phyloP scores from a whole-genome alignment of 345 rosid genomes.

The Acer negundo region DNA sequence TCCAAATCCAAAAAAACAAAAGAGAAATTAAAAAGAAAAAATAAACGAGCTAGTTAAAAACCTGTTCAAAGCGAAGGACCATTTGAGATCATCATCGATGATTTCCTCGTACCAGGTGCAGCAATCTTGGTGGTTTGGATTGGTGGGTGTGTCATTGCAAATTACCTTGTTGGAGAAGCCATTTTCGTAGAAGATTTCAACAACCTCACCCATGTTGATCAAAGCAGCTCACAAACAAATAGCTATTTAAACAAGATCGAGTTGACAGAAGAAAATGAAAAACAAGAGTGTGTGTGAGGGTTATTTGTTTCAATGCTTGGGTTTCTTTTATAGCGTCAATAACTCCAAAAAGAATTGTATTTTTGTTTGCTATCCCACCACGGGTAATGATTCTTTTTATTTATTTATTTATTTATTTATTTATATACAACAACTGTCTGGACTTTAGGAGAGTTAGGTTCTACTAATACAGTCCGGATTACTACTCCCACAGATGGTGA shows the following conservation, averaged over 20 bases:
- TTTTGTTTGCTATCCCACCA: too few relatives aligned
- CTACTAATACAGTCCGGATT: too few relatives aligned
- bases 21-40: background rate
- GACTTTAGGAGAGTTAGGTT: too few relatives aligned
- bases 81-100: conserved; percentile 85
- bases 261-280: background rate
- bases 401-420: too few relatives aligned
- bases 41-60: conserved; percentile 10
- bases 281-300: background rate
- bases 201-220: conserved; percentile 68
- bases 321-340: background rate
- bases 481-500: too few relatives aligned
- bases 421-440: too few relatives aligned
- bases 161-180: conserved; percentile 50
- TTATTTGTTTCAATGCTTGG: background rate
- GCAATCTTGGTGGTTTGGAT: conserved; percentile 38
- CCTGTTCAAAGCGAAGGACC: conserved; percentile 96
- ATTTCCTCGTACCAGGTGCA: conserved; percentile 76
- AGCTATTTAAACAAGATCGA: background rate
- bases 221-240: background rate
- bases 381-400: conserved; percentile 28
- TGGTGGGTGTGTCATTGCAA: conserved; percentile 37
- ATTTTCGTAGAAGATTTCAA: conserved; percentile 52
- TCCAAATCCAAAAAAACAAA: background rate
- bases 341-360: background rate